Evolutionary conservation across 495 filamentous ascomycete species (phyloP), one percentile per base, ranked within the genome.

Genomic region (Tetracladium marchalianum): DNA sequence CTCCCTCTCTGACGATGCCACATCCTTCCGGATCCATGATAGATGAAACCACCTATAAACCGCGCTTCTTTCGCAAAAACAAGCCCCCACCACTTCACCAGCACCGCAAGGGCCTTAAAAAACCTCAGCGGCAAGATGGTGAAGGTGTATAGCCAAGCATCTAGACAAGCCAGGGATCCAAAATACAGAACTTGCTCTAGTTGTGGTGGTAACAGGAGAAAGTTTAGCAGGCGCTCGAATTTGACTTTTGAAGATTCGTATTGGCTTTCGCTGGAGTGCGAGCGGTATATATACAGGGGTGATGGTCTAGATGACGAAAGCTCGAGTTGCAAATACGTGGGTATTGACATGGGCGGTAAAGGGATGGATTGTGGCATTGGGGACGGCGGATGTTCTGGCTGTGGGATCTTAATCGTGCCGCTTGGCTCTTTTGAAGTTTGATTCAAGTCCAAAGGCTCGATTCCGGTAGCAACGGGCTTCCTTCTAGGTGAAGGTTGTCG

Each of bases 221-320:
- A 90, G 59, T 97, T 95, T 47, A 83, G 69, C n/a, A 99, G 71
- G 39, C 92, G 78, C 58, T 97, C 89, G 44, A 97, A 81, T 57
- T 95, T 96, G 54, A 95, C 74, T n/a, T 82, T 81, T n/a, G 87
- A 88, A 15, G 92, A 95, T 65, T 99, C 92, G 63, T 95, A 96
- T 0, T 87, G 87, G 39, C 87, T 78, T 46, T 96, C 88, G 39
- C 69, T 75, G 18, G 80, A 72, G 10, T 66, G 58, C 1, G 85
- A 78, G 47, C 83, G 80, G 58, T 93, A 80, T 39, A 96, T 93
- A 55, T 94, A 96, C 43, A 94, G 64, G 1, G 88, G 87, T 38
- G 87, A 92, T 3, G 89, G 89, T 22, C 79, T 72, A 36, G 85
- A 76, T 1, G 84, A 85, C 1, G 89, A 82, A 18, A 96, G 70